These are phyloP conservation scores for Glycine soja DNA, from an alignment of 306 rosid genomes.

Conservation along the genomic window DNA sequence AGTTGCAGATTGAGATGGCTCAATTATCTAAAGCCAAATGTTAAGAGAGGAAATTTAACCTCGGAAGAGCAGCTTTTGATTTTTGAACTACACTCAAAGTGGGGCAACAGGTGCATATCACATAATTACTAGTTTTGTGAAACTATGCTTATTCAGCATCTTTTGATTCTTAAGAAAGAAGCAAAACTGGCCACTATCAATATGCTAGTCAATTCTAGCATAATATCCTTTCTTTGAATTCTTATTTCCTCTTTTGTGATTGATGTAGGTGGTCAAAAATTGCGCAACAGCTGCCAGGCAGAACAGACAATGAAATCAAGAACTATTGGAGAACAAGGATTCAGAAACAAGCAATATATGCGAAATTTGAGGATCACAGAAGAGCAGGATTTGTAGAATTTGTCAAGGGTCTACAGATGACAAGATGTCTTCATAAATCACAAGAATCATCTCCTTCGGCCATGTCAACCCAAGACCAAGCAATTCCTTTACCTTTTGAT, in stretches of 20 bases:
- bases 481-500: background rate
- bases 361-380: slow-evolving; percentile 34
- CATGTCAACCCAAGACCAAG: slow-evolving; percentile 47
- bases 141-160: background rate
- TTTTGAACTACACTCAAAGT: slow-evolving; percentile 76
- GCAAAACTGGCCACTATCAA: background rate
- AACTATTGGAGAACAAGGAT: slow-evolving; percentile 77
- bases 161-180: slow-evolving; percentile 11
- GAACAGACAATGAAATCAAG: slow-evolving; percentile 57
- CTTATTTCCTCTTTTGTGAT: slow-evolving; percentile 9
- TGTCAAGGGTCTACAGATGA: slow-evolving; percentile 56
- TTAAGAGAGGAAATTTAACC: slow-evolving; percentile 71
- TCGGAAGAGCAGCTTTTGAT: slow-evolving; percentile 71
- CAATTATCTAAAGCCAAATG: slow-evolving; percentile 81
- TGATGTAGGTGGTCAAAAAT: slow-evolving; percentile 77
- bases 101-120: slow-evolving; percentile 70
- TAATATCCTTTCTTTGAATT: background rate
- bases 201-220: background rate
- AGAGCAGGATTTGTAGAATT: slow-evolving; percentile 54
- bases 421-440: slow-evolving; percentile 60
- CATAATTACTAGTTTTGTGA: slow-evolving; percentile 2
- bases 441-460: slow-evolving; percentile 51
- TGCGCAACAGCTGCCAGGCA: slow-evolving; percentile 72
- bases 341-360: slow-evolving; percentile 66
- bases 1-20: slow-evolving; percentile 52